These are phyloP conservation scores for Simmondsia chinensis DNA, from an alignment of 148 eudicot genomes.

Conservation along the genomic window DNA sequence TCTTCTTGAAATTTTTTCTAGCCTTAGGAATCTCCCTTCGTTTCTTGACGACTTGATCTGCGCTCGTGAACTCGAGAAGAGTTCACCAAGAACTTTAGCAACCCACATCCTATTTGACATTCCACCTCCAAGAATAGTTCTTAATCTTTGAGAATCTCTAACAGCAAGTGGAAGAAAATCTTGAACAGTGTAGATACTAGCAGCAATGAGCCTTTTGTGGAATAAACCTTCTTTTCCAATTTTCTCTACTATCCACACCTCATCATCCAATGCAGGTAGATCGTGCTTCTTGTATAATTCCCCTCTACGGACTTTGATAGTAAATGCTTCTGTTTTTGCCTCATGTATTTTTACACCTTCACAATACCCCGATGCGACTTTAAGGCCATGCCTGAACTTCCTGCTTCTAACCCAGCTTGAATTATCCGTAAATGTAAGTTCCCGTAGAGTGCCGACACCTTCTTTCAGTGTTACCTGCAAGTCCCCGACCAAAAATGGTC, in stretches of 20 bases:
- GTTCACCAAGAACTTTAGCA: too few species aligned
- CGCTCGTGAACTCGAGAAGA: too few species aligned
- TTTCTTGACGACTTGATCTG: too few species aligned
- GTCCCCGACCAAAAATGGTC: conserved; percentile 82
- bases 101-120: conserved; percentile 99
- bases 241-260: conserved; percentile 98
- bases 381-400: conserved; percentile 83
- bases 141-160: conserved; percentile 62
- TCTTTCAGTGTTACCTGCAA: conserved; percentile 80
- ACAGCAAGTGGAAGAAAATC: conserved; percentile 92
- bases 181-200: conserved; percentile 56
- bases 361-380: conserved; percentile 62
- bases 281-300: conserved; percentile 98
- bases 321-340: conserved; percentile 94
- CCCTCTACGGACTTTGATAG: conserved; percentile 93
- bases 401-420: conserved; percentile 97
- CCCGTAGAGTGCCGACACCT: conserved; percentile 92
- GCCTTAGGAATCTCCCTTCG: too few species aligned
- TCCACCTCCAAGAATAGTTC: conserved; percentile 93
- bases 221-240: conserved; percentile 98
- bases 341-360: conserved; percentile 71
- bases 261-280: conserved; percentile 90
- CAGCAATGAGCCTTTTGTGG: conserved; percentile 71
- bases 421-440: conserved; percentile 88
- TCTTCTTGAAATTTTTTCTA: too few species aligned